phyloP scores from a whole-genome alignment of 2,329 filamentous ascomycete species.

The Colletotrichum sansevieriae region DNA sequence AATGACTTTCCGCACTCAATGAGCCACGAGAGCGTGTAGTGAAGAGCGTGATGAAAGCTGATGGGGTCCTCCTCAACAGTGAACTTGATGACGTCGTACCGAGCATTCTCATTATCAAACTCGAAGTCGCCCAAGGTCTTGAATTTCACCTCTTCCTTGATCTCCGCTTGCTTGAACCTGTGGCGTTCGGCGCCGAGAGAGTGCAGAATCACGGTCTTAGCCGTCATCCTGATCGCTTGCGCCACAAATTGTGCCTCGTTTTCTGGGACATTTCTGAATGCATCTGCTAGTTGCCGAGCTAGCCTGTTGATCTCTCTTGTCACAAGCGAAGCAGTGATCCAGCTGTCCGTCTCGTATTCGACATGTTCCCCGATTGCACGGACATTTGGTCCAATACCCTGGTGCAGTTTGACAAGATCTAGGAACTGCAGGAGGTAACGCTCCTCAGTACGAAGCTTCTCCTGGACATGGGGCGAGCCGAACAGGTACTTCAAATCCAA shows the following conservation, averaged over 20 bases:
- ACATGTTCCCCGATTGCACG: slow-evolving; percentile 95
- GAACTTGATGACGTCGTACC: slow-evolving; percentile 84
- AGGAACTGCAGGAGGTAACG: slow-evolving; percentile 95
- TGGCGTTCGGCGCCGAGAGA: slow-evolving; percentile 90
- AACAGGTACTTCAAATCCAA: slow-evolving; percentile 93
- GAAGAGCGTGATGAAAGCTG: slow-evolving; percentile 96
- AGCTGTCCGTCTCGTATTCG: slow-evolving; percentile 97
- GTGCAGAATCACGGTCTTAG: slow-evolving; percentile 88
- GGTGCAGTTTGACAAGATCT: slow-evolving; percentile 94
- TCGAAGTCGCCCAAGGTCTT: slow-evolving; percentile 83
- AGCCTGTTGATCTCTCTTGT: slow-evolving; percentile 95
- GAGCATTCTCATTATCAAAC: slow-evolving; percentile 72
- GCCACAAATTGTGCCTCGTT: slow-evolving; percentile 76
- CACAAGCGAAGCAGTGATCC: slow-evolving; percentile 95
- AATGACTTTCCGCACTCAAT: slow-evolving; percentile 89
- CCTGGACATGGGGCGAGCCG: slow-evolving; percentile 87
- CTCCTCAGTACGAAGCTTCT: slow-evolving; percentile 83
- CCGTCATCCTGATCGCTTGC: slow-evolving; percentile 78
- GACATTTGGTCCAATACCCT: slow-evolving; percentile 95
- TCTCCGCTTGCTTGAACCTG: slow-evolving; percentile 87
- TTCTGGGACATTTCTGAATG: slow-evolving; percentile 79
- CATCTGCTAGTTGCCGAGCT: slow-evolving; percentile 88
- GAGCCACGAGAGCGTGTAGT: slow-evolving; percentile 97
- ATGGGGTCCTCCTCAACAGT: slow-evolving; percentile 90
- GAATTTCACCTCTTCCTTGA: slow-evolving; percentile 88